Evolutionary conservation across 2,329 filamentous ascomycete genomes (phyloP).

Genomic region (Neofusicoccum laricinum): DNA sequence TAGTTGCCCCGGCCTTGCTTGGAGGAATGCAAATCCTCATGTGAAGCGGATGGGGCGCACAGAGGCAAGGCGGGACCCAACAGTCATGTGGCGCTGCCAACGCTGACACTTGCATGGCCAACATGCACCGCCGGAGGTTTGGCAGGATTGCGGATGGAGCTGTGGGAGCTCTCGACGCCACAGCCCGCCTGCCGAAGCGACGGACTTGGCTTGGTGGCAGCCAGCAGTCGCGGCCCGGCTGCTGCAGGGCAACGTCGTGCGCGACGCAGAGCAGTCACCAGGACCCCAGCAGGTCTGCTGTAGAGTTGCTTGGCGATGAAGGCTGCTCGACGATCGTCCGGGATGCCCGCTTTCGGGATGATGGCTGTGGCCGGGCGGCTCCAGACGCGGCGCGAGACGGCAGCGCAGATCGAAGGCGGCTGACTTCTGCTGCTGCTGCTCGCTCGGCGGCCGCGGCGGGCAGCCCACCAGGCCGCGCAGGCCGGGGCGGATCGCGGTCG

Average conservation of each 20-base stretch:
- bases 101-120: neutral
- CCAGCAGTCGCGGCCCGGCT: no score
- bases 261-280: no score
- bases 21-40: neutral
- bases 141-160: neutral
- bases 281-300: no score
- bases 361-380: neutral
- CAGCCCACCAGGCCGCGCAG: no score
- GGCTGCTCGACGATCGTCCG: neutral
- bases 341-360: neutral
- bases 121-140: neutral
- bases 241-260: no score
- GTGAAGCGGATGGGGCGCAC: neutral
- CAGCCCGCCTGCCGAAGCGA: neutral
- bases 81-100: constrained; percentile 6
- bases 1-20: neutral
- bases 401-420: neutral
- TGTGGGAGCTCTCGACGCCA: neutral
- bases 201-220: no score
- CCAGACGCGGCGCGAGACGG: neutral
- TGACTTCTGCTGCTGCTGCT: neutral
- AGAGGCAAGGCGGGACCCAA: neutral
- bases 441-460: no score
- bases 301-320: neutral
- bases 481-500: no score